Base-by-base conservation (phyloP, 2,329 filamentous ascomycete species). In the Aspergillus vadensis region DNA sequence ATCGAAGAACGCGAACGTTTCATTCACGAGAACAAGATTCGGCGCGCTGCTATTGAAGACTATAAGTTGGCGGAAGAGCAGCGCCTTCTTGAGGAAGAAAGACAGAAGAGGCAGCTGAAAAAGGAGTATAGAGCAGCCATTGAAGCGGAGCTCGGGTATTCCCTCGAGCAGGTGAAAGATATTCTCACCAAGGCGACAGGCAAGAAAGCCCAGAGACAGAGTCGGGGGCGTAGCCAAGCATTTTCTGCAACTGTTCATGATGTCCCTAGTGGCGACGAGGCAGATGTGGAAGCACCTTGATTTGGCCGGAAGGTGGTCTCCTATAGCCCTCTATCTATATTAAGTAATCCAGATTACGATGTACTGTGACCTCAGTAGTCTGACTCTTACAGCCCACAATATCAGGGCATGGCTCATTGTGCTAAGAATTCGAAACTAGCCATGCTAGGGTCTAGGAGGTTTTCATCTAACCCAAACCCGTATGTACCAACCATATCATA, bases 401-500 rank as follows among this genome's bases (percentile, higher is more conserved):
- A 44, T 12, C 9, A 14, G 6, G 17, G 17, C 41, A 21, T 23
- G 12, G 12, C 10, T 66, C 59, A 76, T 55, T 75, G 72, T 43
- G 72, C 70, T 57, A 77, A 62, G 59, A 74, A 77, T 21, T 77
- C 76, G 64, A 78, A 77, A 62, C 71, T 76, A 15, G 76, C 72
- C 72, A 78, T 76, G 52, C 74, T 77, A 14, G 76, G 76, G 66
- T 78, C 76, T 43, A 78, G 67, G 55, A 78, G 62, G 61, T 78
- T 76, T 65, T 78, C 76, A 50, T 78, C 76, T 38, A 78, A 64
- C 6, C 75, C 75, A 57, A 78, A 78, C 12, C 76, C 76, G 65
- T 78, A 78, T 15, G 76, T 77, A 17, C 76, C 76, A n/a, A 78
- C 75, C 76, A 78, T 78, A 50, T 76, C 74, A 60, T 77, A 78